Evolutionary conservation across 2,329 filamentous ascomycete species (phyloP).

Genomic region (Elsinoe necatrix): DNA sequence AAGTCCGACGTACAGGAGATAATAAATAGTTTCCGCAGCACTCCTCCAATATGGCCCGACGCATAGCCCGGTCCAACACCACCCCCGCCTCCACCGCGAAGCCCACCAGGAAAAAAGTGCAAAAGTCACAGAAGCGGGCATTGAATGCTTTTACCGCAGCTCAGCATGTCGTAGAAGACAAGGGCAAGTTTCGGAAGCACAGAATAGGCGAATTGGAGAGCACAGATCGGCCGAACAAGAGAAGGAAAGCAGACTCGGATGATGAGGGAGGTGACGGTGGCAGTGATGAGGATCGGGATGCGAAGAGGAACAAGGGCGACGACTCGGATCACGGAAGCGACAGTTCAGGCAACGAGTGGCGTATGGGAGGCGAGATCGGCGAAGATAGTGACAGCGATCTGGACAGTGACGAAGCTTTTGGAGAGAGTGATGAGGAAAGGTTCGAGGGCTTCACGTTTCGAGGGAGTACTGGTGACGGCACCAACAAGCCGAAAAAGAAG

Average conservation of each 20-base stretch:
- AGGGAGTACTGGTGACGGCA: slow-evolving; percentile 47
- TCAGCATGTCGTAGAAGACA: slow-evolving; percentile 47
- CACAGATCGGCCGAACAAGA: slow-evolving; percentile 35
- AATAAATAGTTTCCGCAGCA: background rate
- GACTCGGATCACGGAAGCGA: slow-evolving; percentile 69
- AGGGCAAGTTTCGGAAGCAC: slow-evolving; percentile 46
- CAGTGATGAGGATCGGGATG: slow-evolving; percentile 30
- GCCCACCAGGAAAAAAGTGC: slow-evolving; percentile 5
- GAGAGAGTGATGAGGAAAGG: slow-evolving; percentile 75
- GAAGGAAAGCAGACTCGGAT: slow-evolving; percentile 27
- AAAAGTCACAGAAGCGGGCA: slow-evolving; percentile 45
- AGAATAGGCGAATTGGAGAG: slow-evolving; percentile 49
- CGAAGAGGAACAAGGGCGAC: slow-evolving; percentile 28
- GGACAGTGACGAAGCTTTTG: slow-evolving; percentile 75
- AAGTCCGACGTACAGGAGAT: no score
- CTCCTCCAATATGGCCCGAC: slow-evolving; percentile 35
- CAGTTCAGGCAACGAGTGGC: slow-evolving; percentile 79
- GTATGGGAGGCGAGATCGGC: slow-evolving; percentile 56
- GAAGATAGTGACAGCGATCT: slow-evolving; percentile 61
- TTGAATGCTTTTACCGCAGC: slow-evolving; percentile 59
- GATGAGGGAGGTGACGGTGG: slow-evolving; percentile 48
- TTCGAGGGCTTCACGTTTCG: slow-evolving; percentile 70
- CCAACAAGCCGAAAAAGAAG: slow-evolving; percentile 44
- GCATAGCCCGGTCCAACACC: slow-evolving; percentile 34
- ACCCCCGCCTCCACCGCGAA: slow-evolving; percentile 26